Conservation (phyloP, 176 grass and related monocot species). For the Avena insularis region DNA sequence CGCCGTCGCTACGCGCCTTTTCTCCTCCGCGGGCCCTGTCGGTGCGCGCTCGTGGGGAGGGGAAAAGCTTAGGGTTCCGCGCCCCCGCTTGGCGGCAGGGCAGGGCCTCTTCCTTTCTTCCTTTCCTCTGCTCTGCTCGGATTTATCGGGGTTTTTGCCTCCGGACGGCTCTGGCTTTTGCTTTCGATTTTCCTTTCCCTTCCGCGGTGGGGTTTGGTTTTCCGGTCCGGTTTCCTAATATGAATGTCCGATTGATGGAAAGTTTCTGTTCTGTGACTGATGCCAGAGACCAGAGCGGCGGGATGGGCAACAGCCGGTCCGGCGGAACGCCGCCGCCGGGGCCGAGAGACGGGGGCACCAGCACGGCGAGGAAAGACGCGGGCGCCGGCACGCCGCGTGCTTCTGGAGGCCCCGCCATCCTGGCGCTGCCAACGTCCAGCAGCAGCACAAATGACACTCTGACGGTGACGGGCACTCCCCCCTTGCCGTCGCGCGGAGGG, state of each 20-base stretch:
- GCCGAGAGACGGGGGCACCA: not conserved
- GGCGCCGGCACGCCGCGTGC: not conserved
- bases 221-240: not conserved
- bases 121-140: not conserved
- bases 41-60: constrained; percentile 1
- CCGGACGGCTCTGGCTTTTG: not conserved
- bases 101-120: not conserved
- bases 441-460: not conserved
- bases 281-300: not conserved
- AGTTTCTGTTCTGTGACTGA: not conserved
- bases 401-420: not conserved
- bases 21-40: not conserved
- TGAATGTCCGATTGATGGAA: not conserved
- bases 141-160: not conserved
- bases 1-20: not conserved
- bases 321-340: not conserved
- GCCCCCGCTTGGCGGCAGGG: not conserved
- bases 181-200: not conserved
- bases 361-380: not conserved
- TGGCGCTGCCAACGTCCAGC: not conserved
- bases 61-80: not conserved
- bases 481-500: not conserved
- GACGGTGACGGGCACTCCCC: not conserved
- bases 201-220: not conserved
- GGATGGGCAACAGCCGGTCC: constrained; percentile 52